A percentile compares a stretch with the other conserved stretches of the same genome.
Evolutionary conservation across 1,139 yeast species (phyloP).

Genomic region (Zhuliangozyma blackwelliae): DNA sequence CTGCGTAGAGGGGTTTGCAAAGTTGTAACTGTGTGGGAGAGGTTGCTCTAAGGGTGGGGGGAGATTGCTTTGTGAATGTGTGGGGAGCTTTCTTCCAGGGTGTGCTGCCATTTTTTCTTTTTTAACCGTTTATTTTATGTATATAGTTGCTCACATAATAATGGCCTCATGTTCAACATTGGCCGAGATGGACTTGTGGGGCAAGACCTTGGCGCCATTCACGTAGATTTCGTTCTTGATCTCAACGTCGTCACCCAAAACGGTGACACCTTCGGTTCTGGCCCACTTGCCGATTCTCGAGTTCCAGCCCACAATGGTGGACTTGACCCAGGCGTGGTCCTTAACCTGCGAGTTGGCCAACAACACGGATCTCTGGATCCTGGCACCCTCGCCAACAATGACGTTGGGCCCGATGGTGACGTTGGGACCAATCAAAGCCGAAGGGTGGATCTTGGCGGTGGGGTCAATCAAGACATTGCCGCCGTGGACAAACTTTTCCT

Average conservation of each 20-base stretch:
- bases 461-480: slow-evolving; percentile 97
- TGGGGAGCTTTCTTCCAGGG: too few species aligned
- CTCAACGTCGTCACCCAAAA: slow-evolving; percentile 98
- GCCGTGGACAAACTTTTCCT: slow-evolving; percentile 70
- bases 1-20: slow-evolving; percentile 17
- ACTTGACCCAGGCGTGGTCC: slow-evolving; percentile 97
- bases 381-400: slow-evolving; percentile 95
- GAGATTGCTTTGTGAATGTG: too few species aligned
- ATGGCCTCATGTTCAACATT: slow-evolving; percentile 97
- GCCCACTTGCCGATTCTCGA: slow-evolving; percentile 99
- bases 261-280: slow-evolving; percentile 96
- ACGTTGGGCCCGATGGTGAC: slow-evolving; percentile 98
- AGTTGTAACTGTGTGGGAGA: not conserved
- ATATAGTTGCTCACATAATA: slow-evolving; percentile 62
- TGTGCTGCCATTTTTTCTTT: too few species aligned
- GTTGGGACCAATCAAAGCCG: slow-evolving; percentile 96
- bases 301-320: slow-evolving; percentile 99
- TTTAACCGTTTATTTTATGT: too few species aligned
- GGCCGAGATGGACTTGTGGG: slow-evolving; percentile 94
- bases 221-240: slow-evolving; percentile 98
- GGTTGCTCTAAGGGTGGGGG: too few species aligned
- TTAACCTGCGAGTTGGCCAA: slow-evolving; percentile 87
- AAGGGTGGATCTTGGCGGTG: slow-evolving; percentile 86
- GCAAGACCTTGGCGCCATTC: slow-evolving; percentile 98
- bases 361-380: slow-evolving; percentile 93